Evolutionary conservation across 2,329 filamentous ascomycete genomes (phyloP), one percentile per base, ranked within the genome.

Genomic region (Beauveria sp.): DNA sequence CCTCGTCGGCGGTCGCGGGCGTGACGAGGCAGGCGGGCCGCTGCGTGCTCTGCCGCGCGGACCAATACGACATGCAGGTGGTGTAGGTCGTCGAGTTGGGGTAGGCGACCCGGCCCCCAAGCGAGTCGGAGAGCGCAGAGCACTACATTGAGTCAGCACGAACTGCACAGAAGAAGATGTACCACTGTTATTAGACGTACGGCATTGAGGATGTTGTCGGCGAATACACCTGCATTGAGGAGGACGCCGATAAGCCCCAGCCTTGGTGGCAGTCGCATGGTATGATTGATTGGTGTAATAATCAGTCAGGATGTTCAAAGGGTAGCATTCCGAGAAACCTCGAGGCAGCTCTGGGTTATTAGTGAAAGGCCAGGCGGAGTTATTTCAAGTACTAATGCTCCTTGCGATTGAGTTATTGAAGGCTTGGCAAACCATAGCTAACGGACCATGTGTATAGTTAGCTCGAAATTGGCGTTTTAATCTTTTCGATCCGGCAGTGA

Each of bases 11-110:
- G 1, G 63, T 63, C 1, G 43, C n/a, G 7, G 67, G 68, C 20
- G 61, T 43, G 12, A 69, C 61, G 37, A 68, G 60, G 52, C 65
- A 64, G 40, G n/a, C 16, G n/a, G 57, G 57, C 2, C 57, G 57
- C 20, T 59, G 57, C 9, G 37, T 12, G 14, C 37, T 44, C n/a
- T 52, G 57, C 37, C 24, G 40, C n/a, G 46, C 57, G 24, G 57
- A 59, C 57, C 57, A 59, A 48, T 59, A 59, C 4, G 47, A 52
- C 57, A 59, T 46, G 47, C 50, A 30, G 24, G 10, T 20, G 26
- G 10, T 10, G 46, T 59, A 59, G 18, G 24, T 14, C 3, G 57
- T 30, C 20, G 57, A 59, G n/a, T 52, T 53, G 26, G 46, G 57
- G 50, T 53, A 59, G 3, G 46, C 57, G 26, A 59, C 57, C 6